A percentile compares a stretch with the other conserved stretches of the same genome.
phyloP scores from a whole-genome alignment of 139 green algal genomes.

The Gonium pectorale region DNA sequence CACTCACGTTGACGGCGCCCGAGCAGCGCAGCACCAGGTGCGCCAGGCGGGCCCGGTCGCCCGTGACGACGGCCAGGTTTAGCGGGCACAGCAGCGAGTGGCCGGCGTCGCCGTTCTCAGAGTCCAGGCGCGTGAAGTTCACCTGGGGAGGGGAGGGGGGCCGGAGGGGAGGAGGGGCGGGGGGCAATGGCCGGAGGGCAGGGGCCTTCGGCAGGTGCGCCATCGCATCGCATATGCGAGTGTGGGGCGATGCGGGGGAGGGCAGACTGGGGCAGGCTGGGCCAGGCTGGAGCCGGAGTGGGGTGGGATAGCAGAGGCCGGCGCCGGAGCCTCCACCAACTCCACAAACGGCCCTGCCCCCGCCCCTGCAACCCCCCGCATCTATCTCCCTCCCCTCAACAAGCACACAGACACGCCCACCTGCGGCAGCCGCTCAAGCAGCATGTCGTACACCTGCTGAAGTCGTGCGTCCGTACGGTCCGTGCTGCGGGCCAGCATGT shows the following conservation, averaged over 20 bases:
- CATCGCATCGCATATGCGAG: too few relatives aligned
- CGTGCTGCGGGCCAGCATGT: conserved; percentile 4
- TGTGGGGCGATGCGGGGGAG: too few relatives aligned
- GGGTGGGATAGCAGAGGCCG: background rate
- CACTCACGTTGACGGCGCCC: background rate
- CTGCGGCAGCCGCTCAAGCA: conserved; percentile 25
- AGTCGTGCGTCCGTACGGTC: background rate
- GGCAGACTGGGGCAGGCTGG: too few relatives aligned
- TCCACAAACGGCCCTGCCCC: background rate
- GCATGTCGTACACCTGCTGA: conserved; percentile 28
- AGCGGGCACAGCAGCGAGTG: background rate
- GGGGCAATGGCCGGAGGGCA: background rate
- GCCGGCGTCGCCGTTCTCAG: background rate
- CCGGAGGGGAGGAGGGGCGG: too few relatives aligned
- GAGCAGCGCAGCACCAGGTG: conserved; percentile 16
- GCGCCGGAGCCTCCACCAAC: background rate
- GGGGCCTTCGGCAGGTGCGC: background rate
- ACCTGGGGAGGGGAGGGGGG: too few relatives aligned
- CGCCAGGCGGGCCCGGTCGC: background rate
- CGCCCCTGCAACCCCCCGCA: background rate
- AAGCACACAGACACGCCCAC: background rate
- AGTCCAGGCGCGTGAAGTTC: background rate
- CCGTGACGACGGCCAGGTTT: background rate
- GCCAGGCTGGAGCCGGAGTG: too few relatives aligned
- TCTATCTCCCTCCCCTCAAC: background rate